Evolutionary conservation across 1,284 basidiomycete species (phyloP), one percentile per base, ranked within the genome.

Genomic region (Agaricales sp.): DNA sequence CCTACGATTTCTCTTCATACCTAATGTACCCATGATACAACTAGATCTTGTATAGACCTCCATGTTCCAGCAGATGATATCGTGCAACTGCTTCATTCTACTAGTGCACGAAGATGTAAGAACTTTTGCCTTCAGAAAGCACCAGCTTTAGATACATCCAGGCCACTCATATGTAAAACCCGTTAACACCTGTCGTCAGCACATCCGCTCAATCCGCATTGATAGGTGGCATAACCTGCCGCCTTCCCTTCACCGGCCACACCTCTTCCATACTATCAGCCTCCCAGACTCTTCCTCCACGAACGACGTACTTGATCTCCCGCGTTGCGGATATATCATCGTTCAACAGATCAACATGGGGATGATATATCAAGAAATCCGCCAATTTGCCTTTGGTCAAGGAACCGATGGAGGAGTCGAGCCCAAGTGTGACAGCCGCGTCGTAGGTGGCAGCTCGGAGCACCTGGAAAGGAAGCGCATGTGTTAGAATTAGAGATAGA

Each of bases 241-340:
- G 73, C 55, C 69, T 70, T 14, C 80, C 78, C 50, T 76, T 71
- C 35, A 76, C 61, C 3, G 83, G 82, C 82, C 82, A 86, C 2
- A 80, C 64, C 59, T 87, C 82, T 24, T 67, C 69, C 82, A 86
- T 77, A 6, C 8, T 20, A 23, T 68, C 64, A 0, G 82, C 80
- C 49, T 78, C 70, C 80, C 82, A 86, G 39, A 85, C 64, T 48
- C 80, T 69, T 24, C 82, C 82, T 30, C 82, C 81, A 41, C 78
- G 67, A 1, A 70, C 72, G 39, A 86, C 80, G 52, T 72, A 74
- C 37, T 58, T 63, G 43, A 84, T 64, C 14, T 79, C 63, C 45
- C 64, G 63, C 4, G 79, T 77, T 43, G 61, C 57, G 3, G 60
- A 66, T 45, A 84, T 77, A 46, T 74, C 68, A 39, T 64, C 78